These are phyloP conservation scores for Yamadazyma akitaensis DNA, from an alignment of 805 yeast genomes.

Conservation along the genomic window DNA sequence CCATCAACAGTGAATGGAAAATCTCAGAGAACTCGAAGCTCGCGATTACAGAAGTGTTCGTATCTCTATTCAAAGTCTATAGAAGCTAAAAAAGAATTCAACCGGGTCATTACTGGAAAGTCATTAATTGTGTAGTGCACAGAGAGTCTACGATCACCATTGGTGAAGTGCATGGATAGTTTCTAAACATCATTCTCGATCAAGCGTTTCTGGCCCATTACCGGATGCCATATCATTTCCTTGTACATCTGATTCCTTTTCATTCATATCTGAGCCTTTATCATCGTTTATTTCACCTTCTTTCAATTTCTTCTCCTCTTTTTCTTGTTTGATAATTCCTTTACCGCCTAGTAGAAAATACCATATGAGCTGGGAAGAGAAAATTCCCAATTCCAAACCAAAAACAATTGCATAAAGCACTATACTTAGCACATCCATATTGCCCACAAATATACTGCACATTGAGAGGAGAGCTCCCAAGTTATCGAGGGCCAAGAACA, in stretches of 20 bases:
- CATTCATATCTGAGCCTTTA: no score
- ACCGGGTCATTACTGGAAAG: no score
- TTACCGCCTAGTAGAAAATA: slow-evolving; percentile 32
- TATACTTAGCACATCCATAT: slow-evolving; percentile 75
- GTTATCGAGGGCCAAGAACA: slow-evolving; percentile 72
- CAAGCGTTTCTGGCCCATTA: no score
- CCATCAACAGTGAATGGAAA: not conserved
- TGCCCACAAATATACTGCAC: slow-evolving; percentile 52
- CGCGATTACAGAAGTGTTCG: not conserved
- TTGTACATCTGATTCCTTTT: no score
- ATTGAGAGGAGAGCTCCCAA: slow-evolving; percentile 78
- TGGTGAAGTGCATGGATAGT: no score
- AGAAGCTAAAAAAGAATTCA: not conserved
- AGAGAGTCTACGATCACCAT: no score
- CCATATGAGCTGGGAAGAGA: slow-evolving; percentile 71
- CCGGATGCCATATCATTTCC: no score
- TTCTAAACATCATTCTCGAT: no score
- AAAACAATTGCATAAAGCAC: slow-evolving; percentile 73
- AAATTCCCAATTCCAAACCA: slow-evolving; percentile 73
- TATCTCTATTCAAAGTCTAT: not conserved
- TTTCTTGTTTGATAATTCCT: slow-evolving; percentile 23
- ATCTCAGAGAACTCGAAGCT: no score
- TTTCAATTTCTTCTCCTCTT: slow-evolving; percentile 11
- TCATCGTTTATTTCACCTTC: slow-evolving; percentile 1
- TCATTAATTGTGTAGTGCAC: no score